A percentile compares a stretch with the other conserved stretches of the same genome.
phyloP scores from a whole-genome alignment of 2,329 filamentous ascomycete genomes.

The Myriosclerotinia scirpicola region DNA sequence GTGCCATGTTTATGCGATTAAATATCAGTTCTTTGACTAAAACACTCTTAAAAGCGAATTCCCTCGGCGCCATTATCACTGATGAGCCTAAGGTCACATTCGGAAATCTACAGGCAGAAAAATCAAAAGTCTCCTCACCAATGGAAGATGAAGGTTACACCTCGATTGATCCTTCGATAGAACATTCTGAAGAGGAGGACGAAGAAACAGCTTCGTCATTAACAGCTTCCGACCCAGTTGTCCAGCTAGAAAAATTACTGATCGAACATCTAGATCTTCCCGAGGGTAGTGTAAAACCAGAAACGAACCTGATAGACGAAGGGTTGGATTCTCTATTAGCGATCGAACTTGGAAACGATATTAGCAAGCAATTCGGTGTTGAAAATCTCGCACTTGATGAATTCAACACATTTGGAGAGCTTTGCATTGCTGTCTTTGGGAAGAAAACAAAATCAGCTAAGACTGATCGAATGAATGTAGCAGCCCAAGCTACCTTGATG shows the following conservation, averaged over 20 bases:
- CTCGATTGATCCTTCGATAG: neutral
- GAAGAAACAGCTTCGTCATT: neutral
- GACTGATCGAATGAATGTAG: neutral
- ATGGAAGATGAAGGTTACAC: neutral
- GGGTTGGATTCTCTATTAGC: neutral
- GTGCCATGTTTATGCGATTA: neutral
- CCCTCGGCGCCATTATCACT: too few relatives aligned
- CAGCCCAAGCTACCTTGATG: neutral
- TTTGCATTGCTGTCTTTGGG: conserved; percentile 2
- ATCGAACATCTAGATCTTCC: neutral
- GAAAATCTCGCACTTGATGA: neutral
- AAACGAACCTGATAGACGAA: neutral
- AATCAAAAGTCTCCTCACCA: neutral
- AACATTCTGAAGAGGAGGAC: conserved; percentile 1
- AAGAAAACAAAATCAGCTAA: neutral
- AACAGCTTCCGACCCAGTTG: neutral
- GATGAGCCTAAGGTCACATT: too few relatives aligned
- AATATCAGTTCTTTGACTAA: conserved; percentile 3
- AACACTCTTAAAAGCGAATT: neutral
- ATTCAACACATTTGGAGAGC: neutral
- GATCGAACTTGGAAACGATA: neutral
- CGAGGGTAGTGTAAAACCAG: neutral
- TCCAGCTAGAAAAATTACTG: neutral
- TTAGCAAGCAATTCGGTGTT: neutral
- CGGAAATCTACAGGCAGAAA: too few relatives aligned